Evolutionary conservation across 768 basidiomycete genomes (phyloP).

Genomic region (Podaxis sp.): DNA sequence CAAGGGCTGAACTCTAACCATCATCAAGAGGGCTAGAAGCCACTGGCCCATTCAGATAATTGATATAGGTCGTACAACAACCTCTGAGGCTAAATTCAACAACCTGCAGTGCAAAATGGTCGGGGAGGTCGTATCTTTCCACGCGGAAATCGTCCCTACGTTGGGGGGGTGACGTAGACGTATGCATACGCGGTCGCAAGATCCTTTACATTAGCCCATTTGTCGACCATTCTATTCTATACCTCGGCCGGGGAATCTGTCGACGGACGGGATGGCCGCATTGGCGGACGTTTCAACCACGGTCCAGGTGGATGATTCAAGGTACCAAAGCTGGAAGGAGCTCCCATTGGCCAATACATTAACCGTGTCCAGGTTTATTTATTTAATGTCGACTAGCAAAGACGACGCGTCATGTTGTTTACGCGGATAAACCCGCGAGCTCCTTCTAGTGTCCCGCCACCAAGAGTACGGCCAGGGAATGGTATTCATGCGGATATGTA

Average conservation of each 20-base stretch:
- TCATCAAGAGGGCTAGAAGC: constrained; percentile 7
- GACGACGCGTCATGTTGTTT: neutral
- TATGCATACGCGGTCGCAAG: neutral
- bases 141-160: neutral
- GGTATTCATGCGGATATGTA: neutral
- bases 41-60: neutral
- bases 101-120: neutral
- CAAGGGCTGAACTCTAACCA: neutral
- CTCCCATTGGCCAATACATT: neutral
- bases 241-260: neutral
- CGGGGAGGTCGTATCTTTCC: constrained; percentile 1
- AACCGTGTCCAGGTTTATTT: neutral
- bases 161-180: constrained; percentile 2
- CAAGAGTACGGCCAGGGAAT: neutral
- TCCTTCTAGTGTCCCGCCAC: neutral
- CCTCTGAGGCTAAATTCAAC: neutral
- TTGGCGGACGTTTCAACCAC: neutral
- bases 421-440: neutral
- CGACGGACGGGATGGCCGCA: neutral
- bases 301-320: constrained; percentile 2
- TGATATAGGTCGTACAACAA: neutral
- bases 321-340: constrained; percentile 5
- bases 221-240: neutral
- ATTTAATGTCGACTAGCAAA: neutral
- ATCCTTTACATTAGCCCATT: constrained; percentile 3